Conservation (phyloP, 1,284 basidiomycete genomes). For the Sanghuangporus baumii region DNA sequence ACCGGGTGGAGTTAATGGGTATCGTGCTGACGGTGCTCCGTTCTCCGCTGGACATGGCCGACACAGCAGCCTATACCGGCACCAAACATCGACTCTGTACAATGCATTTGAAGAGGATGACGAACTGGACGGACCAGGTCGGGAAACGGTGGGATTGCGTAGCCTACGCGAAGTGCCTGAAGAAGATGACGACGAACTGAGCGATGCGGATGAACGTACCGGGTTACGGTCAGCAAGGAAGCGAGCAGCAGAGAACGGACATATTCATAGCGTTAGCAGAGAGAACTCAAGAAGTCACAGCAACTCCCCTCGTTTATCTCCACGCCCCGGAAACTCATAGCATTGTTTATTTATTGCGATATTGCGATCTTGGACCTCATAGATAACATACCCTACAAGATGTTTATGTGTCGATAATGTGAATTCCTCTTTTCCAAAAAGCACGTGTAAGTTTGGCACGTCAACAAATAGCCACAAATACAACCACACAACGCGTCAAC, state of each 20-base stretch:
- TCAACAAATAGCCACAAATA: background rate
- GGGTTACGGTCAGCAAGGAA: slow-evolving; percentile 28
- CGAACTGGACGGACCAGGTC: slow-evolving; percentile 19
- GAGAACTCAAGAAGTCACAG: slow-evolving; percentile 14
- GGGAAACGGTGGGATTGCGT: slow-evolving; percentile 34
- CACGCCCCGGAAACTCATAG: background rate
- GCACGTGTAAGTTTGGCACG: background rate
- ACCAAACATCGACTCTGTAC: slow-evolving; percentile 57
- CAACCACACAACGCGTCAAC: background rate
- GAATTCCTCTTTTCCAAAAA: too few relatives aligned
- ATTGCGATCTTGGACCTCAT: background rate
- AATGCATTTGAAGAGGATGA: slow-evolving; percentile 50
- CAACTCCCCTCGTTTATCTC: slow-evolving; percentile 10
- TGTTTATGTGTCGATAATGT: background rate
- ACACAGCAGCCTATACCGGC: slow-evolving; percentile 51
- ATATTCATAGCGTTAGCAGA: slow-evolving; percentile 3
- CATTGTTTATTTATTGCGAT: slow-evolving; percentile 4
- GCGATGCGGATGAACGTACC: slow-evolving; percentile 46
- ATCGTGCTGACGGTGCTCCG: slow-evolving; percentile 29
- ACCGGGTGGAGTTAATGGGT: slow-evolving; percentile 26
- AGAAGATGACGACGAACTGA: slow-evolving; percentile 31
- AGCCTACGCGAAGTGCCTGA: slow-evolving; percentile 35
- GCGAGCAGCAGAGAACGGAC: background rate
- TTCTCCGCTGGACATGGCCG: slow-evolving; percentile 37
- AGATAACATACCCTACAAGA: slow-evolving; percentile 1